These are phyloP conservation scores for Hydnum rufescens DNA, from an alignment of 768 basidiomycete genomes.

Conservation along the genomic window DNA sequence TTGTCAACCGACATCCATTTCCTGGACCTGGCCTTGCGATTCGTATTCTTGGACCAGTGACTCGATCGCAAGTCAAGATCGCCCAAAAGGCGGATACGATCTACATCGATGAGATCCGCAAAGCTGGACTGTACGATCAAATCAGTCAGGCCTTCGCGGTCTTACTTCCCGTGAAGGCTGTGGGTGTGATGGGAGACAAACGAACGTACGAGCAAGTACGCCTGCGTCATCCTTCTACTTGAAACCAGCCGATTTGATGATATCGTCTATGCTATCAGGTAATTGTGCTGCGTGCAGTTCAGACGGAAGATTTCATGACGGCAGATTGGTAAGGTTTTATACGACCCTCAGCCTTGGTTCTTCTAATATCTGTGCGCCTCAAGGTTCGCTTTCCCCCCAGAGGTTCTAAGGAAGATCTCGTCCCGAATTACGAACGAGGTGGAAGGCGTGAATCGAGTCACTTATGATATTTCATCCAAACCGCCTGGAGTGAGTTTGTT, in stretches of 20 bases:
- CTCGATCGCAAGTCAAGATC: conserved; percentile 77
- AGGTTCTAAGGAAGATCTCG: conserved; percentile 76
- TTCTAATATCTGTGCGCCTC: not conserved
- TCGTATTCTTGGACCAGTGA: conserved; percentile 91
- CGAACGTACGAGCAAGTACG: conserved; percentile 76
- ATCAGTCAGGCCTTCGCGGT: conserved; percentile 97
- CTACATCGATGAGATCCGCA: conserved; percentile 95
- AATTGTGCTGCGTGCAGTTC: conserved; percentile 83
- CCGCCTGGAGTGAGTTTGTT: conserved; percentile 80
- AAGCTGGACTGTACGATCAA: conserved; percentile 75
- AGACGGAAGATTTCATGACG: conserved; percentile 99
- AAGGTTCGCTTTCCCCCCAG: conserved; percentile 91
- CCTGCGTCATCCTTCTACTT: conserved; percentile 16
- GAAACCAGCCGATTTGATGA: conserved; percentile 2
- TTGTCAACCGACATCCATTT: conserved; percentile 96
- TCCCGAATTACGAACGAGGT: conserved; percentile 98
- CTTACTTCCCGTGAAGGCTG: conserved; percentile 84
- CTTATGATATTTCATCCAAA: conserved; percentile 93
- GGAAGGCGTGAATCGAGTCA: conserved; percentile 85
- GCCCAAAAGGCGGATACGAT: conserved; percentile 84
- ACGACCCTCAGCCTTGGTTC: not conserved
- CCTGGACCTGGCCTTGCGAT: conserved; percentile 97
- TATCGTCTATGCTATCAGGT: conserved; percentile 25
- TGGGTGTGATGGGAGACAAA: conserved; percentile 93
- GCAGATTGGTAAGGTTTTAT: conserved; percentile 64